Evolutionary conservation across 768 basidiomycete genomes (phyloP).

Genomic region (Tricholoma hemisulphureum): DNA sequence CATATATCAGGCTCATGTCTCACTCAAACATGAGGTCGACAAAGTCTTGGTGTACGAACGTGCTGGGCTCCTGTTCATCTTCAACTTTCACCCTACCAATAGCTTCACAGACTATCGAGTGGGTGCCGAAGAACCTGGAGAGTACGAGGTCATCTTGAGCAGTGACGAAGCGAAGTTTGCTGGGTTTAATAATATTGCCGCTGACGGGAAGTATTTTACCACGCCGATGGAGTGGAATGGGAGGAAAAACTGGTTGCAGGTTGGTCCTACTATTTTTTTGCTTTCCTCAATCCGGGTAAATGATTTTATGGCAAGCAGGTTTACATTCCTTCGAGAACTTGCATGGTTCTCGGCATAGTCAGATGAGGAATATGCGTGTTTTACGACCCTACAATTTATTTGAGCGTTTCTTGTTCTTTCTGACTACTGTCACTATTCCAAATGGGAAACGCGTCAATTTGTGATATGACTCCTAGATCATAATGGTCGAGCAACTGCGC

Average conservation of each 20-base stretch:
- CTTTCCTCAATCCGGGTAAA: neutral
- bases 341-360: conserved; percentile 59
- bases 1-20: conserved; percentile 73
- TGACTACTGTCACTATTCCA: neutral
- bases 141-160: conserved; percentile 77
- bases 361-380: neutral
- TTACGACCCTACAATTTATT: no score
- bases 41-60: conserved; percentile 95
- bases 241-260: conserved; percentile 89
- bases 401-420: neutral
- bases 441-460: no score
- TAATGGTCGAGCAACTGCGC: no score
- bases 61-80: conserved; percentile 89
- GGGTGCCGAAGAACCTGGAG: conserved; percentile 81
- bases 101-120: conserved; percentile 94
- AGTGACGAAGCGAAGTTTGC: conserved; percentile 89
- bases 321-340: conserved; percentile 68
- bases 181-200: conserved; percentile 79
- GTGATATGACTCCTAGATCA: no score
- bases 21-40: conserved; percentile 90
- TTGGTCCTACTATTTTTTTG: conserved; percentile 25
- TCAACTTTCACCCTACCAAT: conserved; percentile 93
- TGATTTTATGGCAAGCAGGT: conserved; percentile 43
- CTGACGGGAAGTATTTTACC: conserved; percentile 69
- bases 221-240: conserved; percentile 88